These are phyloP conservation scores for Fomitopsis betulina DNA, from an alignment of 1,284 basidiomycete genomes.

Conservation along the genomic window DNA sequence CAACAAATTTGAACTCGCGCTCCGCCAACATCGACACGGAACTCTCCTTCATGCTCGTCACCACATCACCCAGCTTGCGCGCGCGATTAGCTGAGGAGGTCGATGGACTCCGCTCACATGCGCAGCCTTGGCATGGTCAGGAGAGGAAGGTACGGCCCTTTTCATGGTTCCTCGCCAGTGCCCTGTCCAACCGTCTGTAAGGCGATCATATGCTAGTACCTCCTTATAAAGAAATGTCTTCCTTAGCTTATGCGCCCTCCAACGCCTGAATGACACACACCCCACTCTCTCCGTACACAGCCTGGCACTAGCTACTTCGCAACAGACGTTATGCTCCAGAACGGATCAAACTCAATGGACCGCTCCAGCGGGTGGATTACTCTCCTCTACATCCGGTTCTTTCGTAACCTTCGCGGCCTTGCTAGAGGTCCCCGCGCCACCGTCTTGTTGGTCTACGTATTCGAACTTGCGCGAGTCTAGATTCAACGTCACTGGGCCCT, in stretches of 20 bases:
- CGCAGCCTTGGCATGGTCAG: slow-evolving; percentile 51
- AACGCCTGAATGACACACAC: not conserved
- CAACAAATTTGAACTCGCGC: slow-evolving; percentile 92
- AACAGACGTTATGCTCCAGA: too few species aligned
- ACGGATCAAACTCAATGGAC: not conserved
- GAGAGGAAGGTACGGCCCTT: slow-evolving; percentile 68
- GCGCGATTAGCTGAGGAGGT: slow-evolving; percentile 40
- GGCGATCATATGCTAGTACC: not conserved
- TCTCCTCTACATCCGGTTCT: not conserved
- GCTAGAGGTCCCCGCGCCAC: not conserved
- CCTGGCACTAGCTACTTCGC: too few species aligned
- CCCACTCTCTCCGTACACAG: too few species aligned
- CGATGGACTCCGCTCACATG: slow-evolving; percentile 40
- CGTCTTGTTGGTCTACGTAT: slow-evolving; percentile 33
- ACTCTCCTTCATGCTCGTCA: slow-evolving; percentile 82
- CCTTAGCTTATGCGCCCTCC: not conserved
- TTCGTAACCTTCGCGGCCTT: not conserved
- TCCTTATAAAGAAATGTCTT: not conserved
- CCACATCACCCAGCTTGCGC: slow-evolving; percentile 46
- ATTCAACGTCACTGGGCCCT: slow-evolving; percentile 84
- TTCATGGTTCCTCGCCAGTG: slow-evolving; percentile 61
- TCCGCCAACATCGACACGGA: slow-evolving; percentile 92
- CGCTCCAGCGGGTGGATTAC: not conserved
- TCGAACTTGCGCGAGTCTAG: slow-evolving; percentile 73
- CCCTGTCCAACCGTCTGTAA: slow-evolving; percentile 37